These are phyloP conservation scores for Salvia miltiorrhiza DNA, from an alignment of 257 asterid species.

Conservation along the genomic window DNA sequence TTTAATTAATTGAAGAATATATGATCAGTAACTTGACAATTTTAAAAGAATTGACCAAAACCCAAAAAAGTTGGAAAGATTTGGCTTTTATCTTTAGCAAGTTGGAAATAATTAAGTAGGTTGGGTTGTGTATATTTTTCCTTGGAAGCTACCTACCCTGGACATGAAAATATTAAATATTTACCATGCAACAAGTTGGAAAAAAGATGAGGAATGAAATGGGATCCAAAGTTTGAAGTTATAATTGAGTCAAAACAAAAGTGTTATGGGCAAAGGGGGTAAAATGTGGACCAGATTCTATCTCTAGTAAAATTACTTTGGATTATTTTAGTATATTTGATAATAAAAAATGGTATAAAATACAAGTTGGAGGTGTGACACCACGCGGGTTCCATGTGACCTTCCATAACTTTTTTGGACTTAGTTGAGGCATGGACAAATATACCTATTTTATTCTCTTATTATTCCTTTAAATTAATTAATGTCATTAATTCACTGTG, in stretches of 20 bases:
- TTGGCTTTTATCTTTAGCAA: too few species aligned
- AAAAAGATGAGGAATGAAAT: background rate
- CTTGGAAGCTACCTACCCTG: background rate
- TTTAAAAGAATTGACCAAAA: too few species aligned
- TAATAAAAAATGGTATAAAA: background rate
- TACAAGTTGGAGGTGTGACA: conserved; percentile 6
- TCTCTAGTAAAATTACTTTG: conserved; percentile 6
- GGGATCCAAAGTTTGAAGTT: conserved; percentile 22
- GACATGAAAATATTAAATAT: background rate
- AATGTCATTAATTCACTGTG: background rate
- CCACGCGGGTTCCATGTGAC: conserved; percentile 28
- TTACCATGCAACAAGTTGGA: background rate
- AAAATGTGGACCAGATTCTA: conserved; percentile 15
- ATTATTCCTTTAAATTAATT: background rate
- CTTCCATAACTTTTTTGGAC: conserved; percentile 14
- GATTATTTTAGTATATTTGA: background rate
- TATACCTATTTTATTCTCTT: background rate
- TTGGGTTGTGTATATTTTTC: too few species aligned
- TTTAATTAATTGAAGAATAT: too few species aligned
- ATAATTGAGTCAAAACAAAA: background rate
- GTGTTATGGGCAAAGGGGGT: conserved; percentile 19
- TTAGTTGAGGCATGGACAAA: conserved; percentile 31
- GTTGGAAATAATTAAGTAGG: too few species aligned
- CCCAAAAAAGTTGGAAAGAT: too few species aligned
- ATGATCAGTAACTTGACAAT: too few species aligned